phyloP scores from a whole-genome alignment of 257 asterid species.

The Salvia rosmarinus region DNA sequence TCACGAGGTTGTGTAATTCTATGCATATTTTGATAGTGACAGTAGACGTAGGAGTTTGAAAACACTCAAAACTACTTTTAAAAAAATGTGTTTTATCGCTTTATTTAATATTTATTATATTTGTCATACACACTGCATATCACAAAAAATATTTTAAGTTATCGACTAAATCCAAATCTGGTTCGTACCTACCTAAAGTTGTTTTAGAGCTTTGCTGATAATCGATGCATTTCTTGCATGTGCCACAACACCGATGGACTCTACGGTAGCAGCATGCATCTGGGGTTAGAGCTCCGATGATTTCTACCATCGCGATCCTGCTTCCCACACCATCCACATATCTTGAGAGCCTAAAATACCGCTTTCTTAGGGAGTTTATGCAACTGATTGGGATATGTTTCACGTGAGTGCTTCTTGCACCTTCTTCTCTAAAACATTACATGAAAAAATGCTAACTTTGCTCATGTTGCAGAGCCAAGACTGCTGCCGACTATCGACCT shows the following conservation, averaged over 20 bases:
- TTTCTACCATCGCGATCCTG: constrained; percentile 92
- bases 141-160: no score
- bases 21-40: no score
- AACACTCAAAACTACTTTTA: no score
- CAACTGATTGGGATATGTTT: constrained; percentile 98
- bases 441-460: constrained; percentile 17
- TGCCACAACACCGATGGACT: constrained; percentile 93
- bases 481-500: no score
- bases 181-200: no score
- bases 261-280: constrained; percentile 84
- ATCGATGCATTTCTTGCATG: constrained; percentile 96
- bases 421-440: not conserved
- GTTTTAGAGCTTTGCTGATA: constrained; percentile 79
- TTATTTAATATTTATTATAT: no score
- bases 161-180: no score
- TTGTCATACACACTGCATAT: no score
- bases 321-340: constrained; percentile 88
- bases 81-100: no score
- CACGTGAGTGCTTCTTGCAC: constrained; percentile 58
- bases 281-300: constrained; percentile 91
- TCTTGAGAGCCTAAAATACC: constrained; percentile 84
- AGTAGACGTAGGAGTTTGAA: no score
- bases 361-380: constrained; percentile 89
- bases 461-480: constrained; percentile 52
- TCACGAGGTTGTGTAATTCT: no score